Base-by-base conservation (phyloP, 495 filamentous ascomycete species). In the Thermochaetoides thermophila region DNA sequence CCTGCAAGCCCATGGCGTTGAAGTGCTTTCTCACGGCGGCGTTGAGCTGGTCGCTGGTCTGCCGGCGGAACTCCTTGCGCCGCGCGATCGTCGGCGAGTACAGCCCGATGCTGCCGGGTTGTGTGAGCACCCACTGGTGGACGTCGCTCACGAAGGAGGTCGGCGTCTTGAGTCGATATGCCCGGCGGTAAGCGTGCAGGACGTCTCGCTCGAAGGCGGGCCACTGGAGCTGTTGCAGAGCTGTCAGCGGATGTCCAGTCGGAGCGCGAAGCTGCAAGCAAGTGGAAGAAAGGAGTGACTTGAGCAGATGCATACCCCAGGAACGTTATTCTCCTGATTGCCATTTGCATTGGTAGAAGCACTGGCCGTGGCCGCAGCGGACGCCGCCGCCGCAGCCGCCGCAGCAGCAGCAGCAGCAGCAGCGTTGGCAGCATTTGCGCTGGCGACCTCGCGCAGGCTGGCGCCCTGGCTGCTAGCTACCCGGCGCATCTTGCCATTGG, bases 11-110 rank as follows among this genome's bases (percentile, higher is more conserved):
- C 30, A 80, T 66, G 15, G 73, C 76, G 49, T 93, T 93, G 55
- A 95, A 93, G 52, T 93, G 81, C 59, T 85, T 92, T 37, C 86
- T 63, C 16, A 89, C 83, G 7, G 78, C 66, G 36, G 75, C 66
- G n/a, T 83, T 81, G 22, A 95, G 66, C 44, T 85, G 71, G 17
- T 86, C 76, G 48, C 82, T 80, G 45, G 67, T 68, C 48, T 87
- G 73, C 33, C 80, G 65, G 30, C 79, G 52, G 32, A 73, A 59
- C 19, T 71, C 64, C 48, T 68, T 71, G 33, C 59, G 61, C 33
- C 71, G 51, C 30, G 73, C 74, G 66, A 82, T 81, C 13, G 76
- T 81, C n/a, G 79, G 77, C 0, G 75, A 81, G 43, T 67, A 64
- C 30, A 73, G 57, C 15, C 83, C 84, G 43, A 89, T 68, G 44